Evolutionary conservation across 345 rosid genomes (phyloP).

Genomic region (Brassica nigra): DNA sequence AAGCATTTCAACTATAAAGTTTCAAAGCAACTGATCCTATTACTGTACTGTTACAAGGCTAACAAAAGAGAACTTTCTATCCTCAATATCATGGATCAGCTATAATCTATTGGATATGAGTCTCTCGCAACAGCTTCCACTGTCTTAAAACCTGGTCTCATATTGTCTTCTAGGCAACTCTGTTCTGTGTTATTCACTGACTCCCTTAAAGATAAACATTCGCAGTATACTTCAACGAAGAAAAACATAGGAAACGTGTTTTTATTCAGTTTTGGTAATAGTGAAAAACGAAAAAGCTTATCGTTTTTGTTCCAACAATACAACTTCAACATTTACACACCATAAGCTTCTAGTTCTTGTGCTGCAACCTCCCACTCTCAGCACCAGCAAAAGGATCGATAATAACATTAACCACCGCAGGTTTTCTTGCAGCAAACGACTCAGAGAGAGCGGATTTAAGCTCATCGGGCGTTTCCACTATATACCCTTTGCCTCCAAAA

Average conservation of each 20-base stretch:
- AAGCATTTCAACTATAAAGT: too few relatives aligned
- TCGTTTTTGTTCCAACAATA: neutral
- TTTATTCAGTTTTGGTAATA: slow-evolving; percentile 21
- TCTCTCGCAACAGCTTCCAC: too few relatives aligned
- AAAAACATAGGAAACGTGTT: neutral
- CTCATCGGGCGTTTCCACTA: slow-evolving; percentile 82
- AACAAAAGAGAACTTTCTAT: too few relatives aligned
- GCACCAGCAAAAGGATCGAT: slow-evolving; percentile 94
- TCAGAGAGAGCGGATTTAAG: slow-evolving; percentile 75
- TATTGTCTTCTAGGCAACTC: too few relatives aligned
- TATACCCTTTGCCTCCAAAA: slow-evolving; percentile 89
- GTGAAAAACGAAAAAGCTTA: neutral
- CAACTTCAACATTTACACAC: slow-evolving; percentile 2
- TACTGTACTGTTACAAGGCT: neutral
- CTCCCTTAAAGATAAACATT: neutral
- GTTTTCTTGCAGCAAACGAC: slow-evolving; percentile 74
- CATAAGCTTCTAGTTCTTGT: slow-evolving; percentile 70
- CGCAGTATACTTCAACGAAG: neutral
- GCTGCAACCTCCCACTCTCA: slow-evolving; percentile 94
- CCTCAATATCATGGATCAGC: too few relatives aligned
- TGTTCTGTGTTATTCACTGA: too few relatives aligned
- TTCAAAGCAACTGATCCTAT: neutral
- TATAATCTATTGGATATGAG: too few relatives aligned
- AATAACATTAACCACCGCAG: slow-evolving; percentile 77
- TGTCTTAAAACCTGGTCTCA: too few relatives aligned